Percentiles rank a stretch among this genome's conserved stretches.
phyloP scores from a whole-genome alignment of 2,329 filamentous ascomycete species.

The Boeremia lycopersici region DNA sequence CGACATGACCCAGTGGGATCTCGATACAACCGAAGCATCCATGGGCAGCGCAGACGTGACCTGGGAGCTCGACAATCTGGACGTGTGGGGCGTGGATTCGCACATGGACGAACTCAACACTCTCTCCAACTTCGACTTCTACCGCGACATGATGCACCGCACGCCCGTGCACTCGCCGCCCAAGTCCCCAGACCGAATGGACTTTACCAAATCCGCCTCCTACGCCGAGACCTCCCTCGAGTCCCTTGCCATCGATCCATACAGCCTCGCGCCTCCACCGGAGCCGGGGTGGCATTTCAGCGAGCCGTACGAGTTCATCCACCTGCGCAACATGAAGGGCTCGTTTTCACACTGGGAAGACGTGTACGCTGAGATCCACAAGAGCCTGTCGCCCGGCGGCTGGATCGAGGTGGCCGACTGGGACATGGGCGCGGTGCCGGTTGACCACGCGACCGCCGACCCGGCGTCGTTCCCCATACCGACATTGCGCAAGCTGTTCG shows the following conservation, averaged over 20 bases:
- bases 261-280: slow-evolving; percentile 25
- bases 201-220: slow-evolving; percentile 6
- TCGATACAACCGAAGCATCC: slow-evolving; percentile 55
- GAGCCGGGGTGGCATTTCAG: slow-evolving; percentile 54
- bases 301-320: slow-evolving; percentile 57
- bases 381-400: slow-evolving; percentile 54
- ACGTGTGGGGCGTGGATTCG: slow-evolving; percentile 40
- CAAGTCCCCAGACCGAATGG: slow-evolving; percentile 6
- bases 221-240: slow-evolving; percentile 27
- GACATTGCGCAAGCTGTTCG: slow-evolving; percentile 36
- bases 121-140: slow-evolving; percentile 32
- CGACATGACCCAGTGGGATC: slow-evolving; percentile 56
- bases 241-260: slow-evolving; percentile 30
- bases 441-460: slow-evolving; percentile 5
- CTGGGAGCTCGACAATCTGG: slow-evolving; percentile 49
- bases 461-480: slow-evolving; percentile 27
- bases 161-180: slow-evolving; percentile 24
- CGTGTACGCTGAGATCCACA: slow-evolving; percentile 54
- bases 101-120: slow-evolving; percentile 35
- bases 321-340: slow-evolving; percentile 56
- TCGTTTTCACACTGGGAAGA: slow-evolving; percentile 54
- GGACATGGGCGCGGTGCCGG: slow-evolving; percentile 35
- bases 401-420: slow-evolving; percentile 55
- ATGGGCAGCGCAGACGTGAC: slow-evolving; percentile 31
- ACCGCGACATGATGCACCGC: slow-evolving; percentile 30